Percentiles rank a stretch among this genome's conserved stretches.
Conservation (phyloP, 257 asterid genomes). For the Parsonsia alboflavescens region DNA sequence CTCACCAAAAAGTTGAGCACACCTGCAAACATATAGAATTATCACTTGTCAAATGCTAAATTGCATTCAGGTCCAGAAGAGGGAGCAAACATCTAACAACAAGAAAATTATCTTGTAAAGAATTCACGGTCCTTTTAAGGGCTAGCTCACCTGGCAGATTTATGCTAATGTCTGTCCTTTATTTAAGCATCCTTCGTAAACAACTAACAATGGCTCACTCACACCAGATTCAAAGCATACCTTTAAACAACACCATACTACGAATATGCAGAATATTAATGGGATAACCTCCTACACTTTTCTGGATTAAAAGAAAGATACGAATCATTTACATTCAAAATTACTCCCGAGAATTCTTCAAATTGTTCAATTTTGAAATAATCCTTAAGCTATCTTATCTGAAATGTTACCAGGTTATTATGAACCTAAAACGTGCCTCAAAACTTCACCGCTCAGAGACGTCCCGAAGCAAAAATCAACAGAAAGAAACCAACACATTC, state of each 20-base stretch:
- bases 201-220: not conserved
- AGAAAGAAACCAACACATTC: not conserved
- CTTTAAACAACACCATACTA: not conserved
- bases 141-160: not conserved
- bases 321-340: not conserved
- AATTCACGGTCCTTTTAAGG: not conserved
- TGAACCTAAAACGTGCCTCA: not conserved
- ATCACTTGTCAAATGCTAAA: not conserved
- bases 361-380: not conserved
- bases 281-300: not conserved
- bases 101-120: not conserved
- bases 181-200: not conserved
- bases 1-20: not conserved
- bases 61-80: not conserved
- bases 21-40: not conserved
- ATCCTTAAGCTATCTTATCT: not conserved
- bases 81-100: not conserved
- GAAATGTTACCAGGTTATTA: not conserved
- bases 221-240: not conserved
- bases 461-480: not conserved
- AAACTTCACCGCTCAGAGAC: not conserved
- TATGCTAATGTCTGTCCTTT: not conserved
- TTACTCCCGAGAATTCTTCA: not conserved
- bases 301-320: not conserved
- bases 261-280: not conserved